Evolutionary conservation across 345 rosid species (phyloP).

Genomic region (Eucalyptus marginata): DNA sequence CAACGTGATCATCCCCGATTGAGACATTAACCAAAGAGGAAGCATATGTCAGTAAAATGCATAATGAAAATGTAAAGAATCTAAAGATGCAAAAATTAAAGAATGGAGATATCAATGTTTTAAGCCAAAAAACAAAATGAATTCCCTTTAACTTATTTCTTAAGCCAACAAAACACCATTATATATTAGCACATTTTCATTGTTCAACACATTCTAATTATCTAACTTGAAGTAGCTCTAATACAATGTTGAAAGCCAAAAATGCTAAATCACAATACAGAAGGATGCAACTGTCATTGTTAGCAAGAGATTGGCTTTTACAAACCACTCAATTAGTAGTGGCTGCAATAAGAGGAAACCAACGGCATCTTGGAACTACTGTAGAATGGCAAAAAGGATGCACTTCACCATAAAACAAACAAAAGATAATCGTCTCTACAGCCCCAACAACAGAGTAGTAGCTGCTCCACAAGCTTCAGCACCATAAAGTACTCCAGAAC

Average conservation of each 20-base stretch:
- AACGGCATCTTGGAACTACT: neutral
- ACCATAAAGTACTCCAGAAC: neutral
- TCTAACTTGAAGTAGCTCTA: neutral
- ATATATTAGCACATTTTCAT: neutral
- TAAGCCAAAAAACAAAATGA: neutral
- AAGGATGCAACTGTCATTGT: neutral
- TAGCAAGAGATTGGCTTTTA: neutral
- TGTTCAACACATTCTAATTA: neutral
- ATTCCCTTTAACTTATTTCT: neutral
- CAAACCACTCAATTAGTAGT: neutral
- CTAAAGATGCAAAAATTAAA: neutral
- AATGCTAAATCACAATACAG: neutral
- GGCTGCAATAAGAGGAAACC: neutral
- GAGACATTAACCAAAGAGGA: neutral
- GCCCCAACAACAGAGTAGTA: neutral
- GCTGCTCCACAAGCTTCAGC: neutral
- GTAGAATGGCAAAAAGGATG: neutral
- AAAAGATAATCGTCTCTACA: neutral
- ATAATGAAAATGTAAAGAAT: neutral
- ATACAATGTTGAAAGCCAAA: neutral
- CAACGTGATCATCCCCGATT: neutral
- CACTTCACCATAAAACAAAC: neutral
- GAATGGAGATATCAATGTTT: neutral
- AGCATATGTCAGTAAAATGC: neutral
- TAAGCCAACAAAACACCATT: neutral